phyloP scores from a whole-genome alignment of 805 yeast genomes.

The Blastobotrys mokoenaii region DNA sequence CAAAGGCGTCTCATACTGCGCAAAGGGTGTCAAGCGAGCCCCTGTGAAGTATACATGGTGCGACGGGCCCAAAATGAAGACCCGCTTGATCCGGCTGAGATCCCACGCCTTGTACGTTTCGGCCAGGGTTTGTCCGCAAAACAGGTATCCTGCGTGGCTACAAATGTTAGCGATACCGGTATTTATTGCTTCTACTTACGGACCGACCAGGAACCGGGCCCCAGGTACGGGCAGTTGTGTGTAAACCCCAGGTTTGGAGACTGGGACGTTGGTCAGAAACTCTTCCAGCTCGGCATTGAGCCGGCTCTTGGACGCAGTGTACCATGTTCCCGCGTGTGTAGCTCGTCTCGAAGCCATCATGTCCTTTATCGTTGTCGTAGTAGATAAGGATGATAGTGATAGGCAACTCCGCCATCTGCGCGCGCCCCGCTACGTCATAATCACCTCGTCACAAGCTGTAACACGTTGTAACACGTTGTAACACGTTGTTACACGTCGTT shows the following conservation, averaged over 20 bases:
- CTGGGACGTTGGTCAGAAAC: constrained; percentile 34
- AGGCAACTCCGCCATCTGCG: background rate
- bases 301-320: constrained; percentile 37
- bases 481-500: no score
- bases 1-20: constrained; percentile 67
- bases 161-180: constrained; percentile 11
- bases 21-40: constrained; percentile 45
- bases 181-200: constrained; percentile 26
- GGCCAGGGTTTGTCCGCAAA: constrained; percentile 71
- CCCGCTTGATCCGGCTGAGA: constrained; percentile 43
- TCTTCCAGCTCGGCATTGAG: constrained; percentile 45
- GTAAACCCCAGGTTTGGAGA: constrained; percentile 8
- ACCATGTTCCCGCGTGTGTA: constrained; percentile 92
- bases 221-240: constrained; percentile 27
- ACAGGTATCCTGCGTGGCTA: constrained; percentile 85
- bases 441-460: no score
- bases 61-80: constrained; percentile 85
- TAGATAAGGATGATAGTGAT: background rate
- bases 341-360: constrained; percentile 43
- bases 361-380: background rate
- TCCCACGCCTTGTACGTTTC: constrained; percentile 71
- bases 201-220: constrained; percentile 50
- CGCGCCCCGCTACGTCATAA: no score
- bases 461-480: no score
- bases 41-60: constrained; percentile 78